Conservation (phyloP, 306 rosid genomes). For the Clitoria ternatea region DNA sequence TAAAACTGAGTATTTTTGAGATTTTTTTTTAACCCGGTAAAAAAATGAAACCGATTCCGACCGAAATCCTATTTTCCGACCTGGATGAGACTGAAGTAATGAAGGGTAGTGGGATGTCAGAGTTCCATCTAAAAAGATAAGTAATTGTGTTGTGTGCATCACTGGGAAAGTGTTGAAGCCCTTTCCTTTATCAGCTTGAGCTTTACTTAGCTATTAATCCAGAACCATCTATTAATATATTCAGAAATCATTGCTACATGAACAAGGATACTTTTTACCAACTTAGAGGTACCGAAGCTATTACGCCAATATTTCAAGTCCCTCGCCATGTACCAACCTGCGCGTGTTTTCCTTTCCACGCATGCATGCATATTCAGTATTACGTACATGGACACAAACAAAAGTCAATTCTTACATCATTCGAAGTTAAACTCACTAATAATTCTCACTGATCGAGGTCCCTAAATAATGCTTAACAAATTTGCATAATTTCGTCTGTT, state of each 20-base stretch:
- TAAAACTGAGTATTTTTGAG: too few relatives aligned
- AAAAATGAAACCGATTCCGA: too few relatives aligned
- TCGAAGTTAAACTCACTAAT: neutral
- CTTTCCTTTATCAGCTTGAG: constrained; percentile 5
- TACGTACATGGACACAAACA: neutral
- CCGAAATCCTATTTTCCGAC: too few relatives aligned
- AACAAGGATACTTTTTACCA: neutral
- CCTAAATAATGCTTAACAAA: too few relatives aligned
- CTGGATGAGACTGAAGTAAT: neutral
- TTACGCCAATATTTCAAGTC: neutral
- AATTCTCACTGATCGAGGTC: too few relatives aligned
- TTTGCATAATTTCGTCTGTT: too few relatives aligned
- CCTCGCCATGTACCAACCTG: neutral
- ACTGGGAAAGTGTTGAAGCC: neutral
- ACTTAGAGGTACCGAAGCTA: neutral
- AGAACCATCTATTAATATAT: neutral
- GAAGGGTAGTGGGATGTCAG: constrained; percentile 22
- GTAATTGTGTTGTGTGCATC: neutral
- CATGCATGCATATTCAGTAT: neutral
- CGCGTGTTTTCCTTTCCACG: neutral
- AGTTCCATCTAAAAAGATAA: neutral
- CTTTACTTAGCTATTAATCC: constrained; percentile 33
- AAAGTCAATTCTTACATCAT: neutral
- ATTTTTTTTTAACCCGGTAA: too few relatives aligned
- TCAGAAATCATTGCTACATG: neutral